A percentile compares a stretch with the other conserved stretches of the same genome.
phyloP scores from a whole-genome alignment of 2,329 filamentous ascomycete genomes.

The Fusarium anguioides region DNA sequence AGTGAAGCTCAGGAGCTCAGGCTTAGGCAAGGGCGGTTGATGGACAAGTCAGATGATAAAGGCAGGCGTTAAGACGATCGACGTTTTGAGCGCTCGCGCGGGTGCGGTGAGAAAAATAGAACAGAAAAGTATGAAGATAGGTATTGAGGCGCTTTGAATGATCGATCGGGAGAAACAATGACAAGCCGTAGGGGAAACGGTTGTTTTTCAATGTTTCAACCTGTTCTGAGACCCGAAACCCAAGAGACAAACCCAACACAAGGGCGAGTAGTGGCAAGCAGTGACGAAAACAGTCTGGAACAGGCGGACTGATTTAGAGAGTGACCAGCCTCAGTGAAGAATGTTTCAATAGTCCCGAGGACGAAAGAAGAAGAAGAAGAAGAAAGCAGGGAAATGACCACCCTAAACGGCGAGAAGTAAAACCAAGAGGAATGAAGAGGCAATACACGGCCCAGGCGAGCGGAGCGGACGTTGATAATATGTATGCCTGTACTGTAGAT shows the following conservation, averaged over 20 bases:
- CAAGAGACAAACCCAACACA: conserved; percentile 20
- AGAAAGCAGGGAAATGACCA: conserved; percentile 17
- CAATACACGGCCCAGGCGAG: background rate
- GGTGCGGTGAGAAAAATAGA: conserved; percentile 8
- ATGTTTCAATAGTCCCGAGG: conserved; percentile 26
- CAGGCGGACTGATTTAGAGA: conserved; percentile 9
- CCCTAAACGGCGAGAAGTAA: conserved; percentile 25
- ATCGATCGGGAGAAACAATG: conserved; percentile 28
- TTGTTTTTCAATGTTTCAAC: conserved; percentile 39
- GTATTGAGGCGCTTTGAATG: conserved; percentile 29
- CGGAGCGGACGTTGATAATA: conserved; percentile 44
- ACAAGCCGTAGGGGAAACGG: conserved; percentile 3
- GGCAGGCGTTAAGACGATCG: conserved; percentile 33
- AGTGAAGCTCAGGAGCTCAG: background rate
- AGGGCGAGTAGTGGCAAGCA: conserved; percentile 19
- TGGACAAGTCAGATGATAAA: conserved; percentile 4
- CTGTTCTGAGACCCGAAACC: conserved; percentile 13
- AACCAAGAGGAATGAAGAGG: conserved; percentile 33
- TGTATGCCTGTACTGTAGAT: conserved; percentile 21
- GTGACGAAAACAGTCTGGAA: conserved; percentile 18
- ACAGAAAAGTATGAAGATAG: background rate
- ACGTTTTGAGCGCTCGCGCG: conserved; percentile 35
- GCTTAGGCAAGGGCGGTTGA: conserved; percentile 15
- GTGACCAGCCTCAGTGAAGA: conserved; percentile 32
- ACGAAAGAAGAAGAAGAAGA: conserved; percentile 6